Conservation (phyloP, 352 stramenopile species). For the Phytophthora hybrid region DNA sequence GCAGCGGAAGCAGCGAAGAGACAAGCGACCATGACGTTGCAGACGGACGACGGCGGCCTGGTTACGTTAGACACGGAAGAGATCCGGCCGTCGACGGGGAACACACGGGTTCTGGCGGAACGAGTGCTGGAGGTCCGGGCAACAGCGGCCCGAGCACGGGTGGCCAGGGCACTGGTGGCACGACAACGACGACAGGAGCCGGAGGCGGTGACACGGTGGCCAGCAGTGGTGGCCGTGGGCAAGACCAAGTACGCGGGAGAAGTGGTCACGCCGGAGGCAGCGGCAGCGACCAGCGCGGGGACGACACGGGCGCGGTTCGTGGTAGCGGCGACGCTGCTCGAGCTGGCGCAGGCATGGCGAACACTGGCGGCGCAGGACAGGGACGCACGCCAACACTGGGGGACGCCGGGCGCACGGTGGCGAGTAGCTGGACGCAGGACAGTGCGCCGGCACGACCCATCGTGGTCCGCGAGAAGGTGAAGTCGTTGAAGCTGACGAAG, state of each 20-base stretch:
- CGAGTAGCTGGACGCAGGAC: neutral
- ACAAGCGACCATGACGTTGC: neutral
- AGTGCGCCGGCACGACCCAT: neutral
- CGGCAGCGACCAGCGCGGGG: too few species aligned
- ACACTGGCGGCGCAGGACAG: neutral
- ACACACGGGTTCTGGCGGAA: neutral
- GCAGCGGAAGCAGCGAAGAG: neutral
- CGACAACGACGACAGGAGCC: too few species aligned
- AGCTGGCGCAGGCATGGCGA: neutral
- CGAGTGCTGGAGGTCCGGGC: neutral
- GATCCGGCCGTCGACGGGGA: neutral
- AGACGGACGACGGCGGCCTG: neutral
- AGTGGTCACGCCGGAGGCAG: neutral
- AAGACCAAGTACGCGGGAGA: neutral
- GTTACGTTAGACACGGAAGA: neutral
- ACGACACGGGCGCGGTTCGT: neutral
- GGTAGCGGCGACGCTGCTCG: neutral
- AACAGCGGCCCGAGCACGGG: too few species aligned
- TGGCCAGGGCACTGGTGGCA: neutral
- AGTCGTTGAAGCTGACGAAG: conserved; percentile 12
- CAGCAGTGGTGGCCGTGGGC: neutral
- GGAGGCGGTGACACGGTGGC: neutral
- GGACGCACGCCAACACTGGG: neutral
- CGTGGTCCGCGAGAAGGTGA: conserved; percentile 8
- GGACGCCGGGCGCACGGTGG: neutral